These are phyloP conservation scores for Penicillium palitans DNA, from an alignment of 2,329 filamentous ascomycete species.

Conservation along the genomic window DNA sequence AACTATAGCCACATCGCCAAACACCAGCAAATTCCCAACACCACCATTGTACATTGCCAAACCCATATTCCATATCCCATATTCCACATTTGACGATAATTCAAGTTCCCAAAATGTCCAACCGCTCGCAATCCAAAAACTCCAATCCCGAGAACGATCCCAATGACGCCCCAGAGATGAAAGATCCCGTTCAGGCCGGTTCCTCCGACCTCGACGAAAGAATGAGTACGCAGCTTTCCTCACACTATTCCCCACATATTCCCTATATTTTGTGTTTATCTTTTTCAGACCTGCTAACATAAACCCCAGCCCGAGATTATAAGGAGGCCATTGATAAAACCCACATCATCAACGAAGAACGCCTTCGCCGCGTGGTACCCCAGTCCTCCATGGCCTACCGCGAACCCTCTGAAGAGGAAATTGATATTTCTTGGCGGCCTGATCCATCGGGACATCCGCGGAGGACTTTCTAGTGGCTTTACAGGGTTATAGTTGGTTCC, in stretches of 20 bases:
- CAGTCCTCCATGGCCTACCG: slow-evolving; percentile 16
- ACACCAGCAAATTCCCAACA: neutral
- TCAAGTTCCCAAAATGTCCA: neutral
- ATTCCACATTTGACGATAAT: neutral
- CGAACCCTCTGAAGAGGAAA: slow-evolving; percentile 20
- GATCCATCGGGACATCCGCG: slow-evolving; percentile 7
- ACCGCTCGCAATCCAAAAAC: neutral
- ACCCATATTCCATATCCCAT: neutral
- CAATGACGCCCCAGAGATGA: neutral
- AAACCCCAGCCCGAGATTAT: slow-evolving; percentile 16
- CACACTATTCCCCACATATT: neutral
- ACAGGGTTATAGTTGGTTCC: neutral
- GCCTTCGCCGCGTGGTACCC: slow-evolving; percentile 18
- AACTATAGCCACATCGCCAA: neutral
- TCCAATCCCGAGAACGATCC: neutral
- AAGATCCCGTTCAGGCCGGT: neutral
- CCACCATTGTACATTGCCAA: neutral
- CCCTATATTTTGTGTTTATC: neutral
- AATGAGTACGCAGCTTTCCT: slow-evolving; percentile 1
- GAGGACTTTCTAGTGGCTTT: slow-evolving; percentile 1
- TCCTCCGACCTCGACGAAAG: slow-evolving; percentile 2
- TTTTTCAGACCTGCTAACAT: neutral
- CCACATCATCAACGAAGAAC: slow-evolving; percentile 19
- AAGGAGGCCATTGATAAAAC: slow-evolving; percentile 17
- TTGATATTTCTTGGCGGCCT: slow-evolving; percentile 8